Evolutionary conservation across 805 yeast genomes (phyloP).

Genomic region (Metschnikowia gruessii): DNA sequence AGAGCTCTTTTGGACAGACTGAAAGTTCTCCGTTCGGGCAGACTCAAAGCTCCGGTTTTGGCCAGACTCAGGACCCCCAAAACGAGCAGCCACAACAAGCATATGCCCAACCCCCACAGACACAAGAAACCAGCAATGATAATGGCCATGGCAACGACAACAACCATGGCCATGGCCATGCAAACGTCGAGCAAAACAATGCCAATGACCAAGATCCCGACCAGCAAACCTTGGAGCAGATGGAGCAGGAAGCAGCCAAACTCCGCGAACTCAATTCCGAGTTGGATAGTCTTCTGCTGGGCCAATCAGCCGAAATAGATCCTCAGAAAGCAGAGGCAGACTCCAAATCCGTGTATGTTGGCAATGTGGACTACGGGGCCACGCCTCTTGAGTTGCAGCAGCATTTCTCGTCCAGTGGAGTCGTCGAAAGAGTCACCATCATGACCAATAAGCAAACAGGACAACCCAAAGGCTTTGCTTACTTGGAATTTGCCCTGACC

Average conservation of each 20-base stretch:
- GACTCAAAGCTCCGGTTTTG: too few species aligned
- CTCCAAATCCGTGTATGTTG: slow-evolving; percentile 73
- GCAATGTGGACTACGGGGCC: slow-evolving; percentile 78
- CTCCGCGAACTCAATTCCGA: slow-evolving; percentile 55
- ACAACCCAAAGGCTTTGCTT: slow-evolving; percentile 84
- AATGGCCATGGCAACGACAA: background rate
- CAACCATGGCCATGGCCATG: too few species aligned
- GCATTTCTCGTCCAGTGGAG: slow-evolving; percentile 67
- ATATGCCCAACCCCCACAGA: too few species aligned
- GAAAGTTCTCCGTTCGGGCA: too few species aligned
- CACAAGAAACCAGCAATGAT: too few species aligned
- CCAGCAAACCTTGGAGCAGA: slow-evolving; percentile 39
- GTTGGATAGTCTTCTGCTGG: slow-evolving; percentile 12
- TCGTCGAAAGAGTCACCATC: slow-evolving; percentile 77
- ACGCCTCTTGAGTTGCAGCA: slow-evolving; percentile 78
- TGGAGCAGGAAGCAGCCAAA: slow-evolving; percentile 62
- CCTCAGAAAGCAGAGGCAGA: slow-evolving; percentile 50
- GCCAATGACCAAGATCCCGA: too few species aligned
- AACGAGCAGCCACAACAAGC: background rate
- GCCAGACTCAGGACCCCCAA: too few species aligned
- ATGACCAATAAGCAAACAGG: slow-evolving; percentile 71
- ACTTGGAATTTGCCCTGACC: slow-evolving; percentile 74
- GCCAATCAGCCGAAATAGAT: slow-evolving; percentile 31
- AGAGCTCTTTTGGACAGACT: too few species aligned
- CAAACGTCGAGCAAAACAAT: too few species aligned